Evolutionary conservation across 192 early-diverging fungal genomes (phyloP), one percentile per base, ranked within the genome.

Genomic region (Phycomyces nitens): DNA sequence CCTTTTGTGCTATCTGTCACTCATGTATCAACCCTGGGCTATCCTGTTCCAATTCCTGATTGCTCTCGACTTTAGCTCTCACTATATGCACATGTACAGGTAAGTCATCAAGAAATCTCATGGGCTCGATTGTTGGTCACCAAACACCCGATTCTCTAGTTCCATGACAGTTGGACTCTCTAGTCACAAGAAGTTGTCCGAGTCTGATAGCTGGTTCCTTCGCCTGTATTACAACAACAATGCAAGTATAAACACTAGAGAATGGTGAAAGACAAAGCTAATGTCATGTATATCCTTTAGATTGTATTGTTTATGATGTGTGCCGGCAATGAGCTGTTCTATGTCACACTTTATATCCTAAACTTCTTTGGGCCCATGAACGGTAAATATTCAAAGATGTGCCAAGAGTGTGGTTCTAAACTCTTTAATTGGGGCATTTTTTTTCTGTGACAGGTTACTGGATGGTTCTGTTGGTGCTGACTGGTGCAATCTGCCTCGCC

Each of bases 31-130:
- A 0, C 22, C 22, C 1, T 85, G 88, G 60, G 81, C 92, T 22
- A 67, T 97, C n/a, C 21, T 91, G 8, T 96, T 96, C 70, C 94
- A 96, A 80, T 73, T 92, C 49, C 80, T 99, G 49, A 92, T 95
- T 60, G 85, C 93, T 2, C 83, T 99, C 52, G 97, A 99, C 66
- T 84, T 99, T 38, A 91, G 89, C 64, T 92, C 90, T 65, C 97
- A 99, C 72, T 99, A 99, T 69, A 91, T 97, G 86, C 97, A 99
- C 53, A 99, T 99, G 95, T 95, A 96, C 77, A 84, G 89, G 87
- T 89, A 77, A 72, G 69, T n/a, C n/a, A n/a, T n/a, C n/a, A n/a
- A n/a, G n/a, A n/a, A n/a, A n/a, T n/a, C n/a, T n/a, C n/a, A n/a
- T n/a, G n/a, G n/a, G n/a, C n/a, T n/a, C n/a, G n/a, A n/a, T n/a